Percentiles rank a stretch among this genome's conserved stretches.
These are phyloP conservation scores for Sclerotinia borealis DNA, from an alignment of 2,329 filamentous ascomycete species.

Conservation along the genomic window DNA sequence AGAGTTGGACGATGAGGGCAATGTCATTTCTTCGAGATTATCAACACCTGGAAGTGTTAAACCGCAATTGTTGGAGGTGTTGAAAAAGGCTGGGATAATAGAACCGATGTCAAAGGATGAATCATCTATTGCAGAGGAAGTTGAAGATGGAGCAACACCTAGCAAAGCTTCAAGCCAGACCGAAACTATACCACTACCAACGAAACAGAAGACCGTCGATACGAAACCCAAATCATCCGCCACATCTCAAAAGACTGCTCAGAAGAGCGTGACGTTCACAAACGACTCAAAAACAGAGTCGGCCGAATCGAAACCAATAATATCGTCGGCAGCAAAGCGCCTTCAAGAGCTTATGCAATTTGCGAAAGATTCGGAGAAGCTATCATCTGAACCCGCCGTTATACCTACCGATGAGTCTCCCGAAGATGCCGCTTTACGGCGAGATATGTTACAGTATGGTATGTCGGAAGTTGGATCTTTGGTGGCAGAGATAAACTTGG, in stretches of 20 bases:
- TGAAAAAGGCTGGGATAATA: constrained; percentile 69
- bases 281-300: constrained; percentile 48
- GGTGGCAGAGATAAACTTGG: constrained; percentile 83
- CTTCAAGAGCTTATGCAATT: constrained; percentile 52
- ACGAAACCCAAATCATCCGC: background rate
- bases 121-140: constrained; percentile 8
- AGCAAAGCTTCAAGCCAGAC: constrained; percentile 10
- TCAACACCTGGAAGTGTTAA: constrained; percentile 63
- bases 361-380: constrained; percentile 48
- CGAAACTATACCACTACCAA: background rate
- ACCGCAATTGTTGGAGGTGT: constrained; percentile 61
- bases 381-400: constrained; percentile 40
- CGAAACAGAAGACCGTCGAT: background rate
- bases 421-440: constrained; percentile 73
- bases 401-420: constrained; percentile 68
- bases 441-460: constrained; percentile 87
- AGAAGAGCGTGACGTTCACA: constrained; percentile 59
- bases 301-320: constrained; percentile 20
- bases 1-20: constrained; percentile 84
- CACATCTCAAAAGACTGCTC: constrained; percentile 26
- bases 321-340: constrained; percentile 31
- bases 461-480: constrained; percentile 84
- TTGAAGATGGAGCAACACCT: constrained; percentile 10
- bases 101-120: constrained; percentile 10
- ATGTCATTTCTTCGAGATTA: constrained; percentile 64